Evolutionary conservation across 192 early-diverging fungal genomes (phyloP), one percentile per base, ranked within the genome.

Genomic region (Coemansia aciculifera): DNA sequence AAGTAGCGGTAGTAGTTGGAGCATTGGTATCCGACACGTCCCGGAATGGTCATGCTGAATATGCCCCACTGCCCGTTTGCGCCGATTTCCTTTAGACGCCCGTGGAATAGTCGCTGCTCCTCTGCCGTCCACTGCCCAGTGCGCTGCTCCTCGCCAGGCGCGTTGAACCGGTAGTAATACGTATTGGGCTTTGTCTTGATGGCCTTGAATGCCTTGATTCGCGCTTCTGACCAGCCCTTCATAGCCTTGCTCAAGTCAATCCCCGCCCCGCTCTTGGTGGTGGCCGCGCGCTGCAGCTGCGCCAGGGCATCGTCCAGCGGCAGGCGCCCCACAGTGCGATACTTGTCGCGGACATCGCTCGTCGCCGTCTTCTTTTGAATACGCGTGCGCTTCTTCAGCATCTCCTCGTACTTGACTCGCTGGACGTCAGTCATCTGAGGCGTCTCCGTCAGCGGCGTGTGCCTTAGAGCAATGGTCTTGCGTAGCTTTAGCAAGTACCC

Each of bases 141-240:
- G 51, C 89, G 86, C 69, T 98, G 96, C 67, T 92, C 93, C 77
- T 98, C 95, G 32, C 95, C 95, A 0, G 96, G 96, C 2, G 94
- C 95, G 75, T 98, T 98, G 79, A 98, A 98, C 17, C 95, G 90
- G 74, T 98, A 98, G 75, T 98, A 98, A 70, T 98, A 98, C 21
- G 93, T 94, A 83, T 98, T 98, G 44, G 96, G 96, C 59, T 96
- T 96, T 57, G 89, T 91, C 60, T 95, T 90, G 77, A 98, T 98
- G 68, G 90, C 90, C 71, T 94, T 88, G 72, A 94, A 98, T 3
- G 96, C 96, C 67, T 89, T 89, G 57, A 94, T 93, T 39, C 96
- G 93, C 31, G 96, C 96, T 63, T 91, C 88, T 12, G 92, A 94
- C 96, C 96, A 98, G 17, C 96, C 96, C 73, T 97, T 94, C 86